phyloP scores from a whole-genome alignment of 768 basidiomycete species.

The Glaciozyma martinii region DNA sequence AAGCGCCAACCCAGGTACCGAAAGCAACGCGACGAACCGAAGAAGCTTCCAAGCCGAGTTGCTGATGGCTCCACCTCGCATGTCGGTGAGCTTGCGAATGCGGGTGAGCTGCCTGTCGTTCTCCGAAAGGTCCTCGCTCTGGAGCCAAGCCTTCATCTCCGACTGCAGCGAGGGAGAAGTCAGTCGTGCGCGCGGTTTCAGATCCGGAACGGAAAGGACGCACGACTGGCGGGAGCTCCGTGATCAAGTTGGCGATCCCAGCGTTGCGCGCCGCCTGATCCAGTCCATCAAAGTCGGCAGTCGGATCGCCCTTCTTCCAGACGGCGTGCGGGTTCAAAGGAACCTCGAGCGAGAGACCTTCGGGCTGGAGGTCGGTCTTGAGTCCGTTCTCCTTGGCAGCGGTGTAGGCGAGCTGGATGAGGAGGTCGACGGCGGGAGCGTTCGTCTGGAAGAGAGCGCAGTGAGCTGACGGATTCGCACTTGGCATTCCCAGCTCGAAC shows the following conservation, averaged over 20 bases:
- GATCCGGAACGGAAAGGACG: conserved; percentile 44
- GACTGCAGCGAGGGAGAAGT: neutral
- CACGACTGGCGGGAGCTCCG: conserved; percentile 35
- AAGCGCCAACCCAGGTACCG: neutral
- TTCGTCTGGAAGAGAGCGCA: conserved; percentile 44
- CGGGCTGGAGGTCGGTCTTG: conserved; percentile 54
- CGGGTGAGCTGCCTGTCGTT: conserved; percentile 49
- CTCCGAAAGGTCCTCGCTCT: conserved; percentile 33
- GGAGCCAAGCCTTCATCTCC: conserved; percentile 51
- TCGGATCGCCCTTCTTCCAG: neutral
- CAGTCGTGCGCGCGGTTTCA: conserved; percentile 38
- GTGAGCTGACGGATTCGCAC: too few species aligned
- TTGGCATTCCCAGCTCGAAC: too few species aligned
- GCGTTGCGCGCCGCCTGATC: neutral
- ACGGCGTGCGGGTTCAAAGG: conserved; percentile 35
- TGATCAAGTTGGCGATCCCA: conserved; percentile 19
- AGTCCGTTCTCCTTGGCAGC: conserved; percentile 52
- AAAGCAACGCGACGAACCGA: conserved; percentile 46
- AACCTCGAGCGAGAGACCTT: conserved; percentile 51
- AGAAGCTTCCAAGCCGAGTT: conserved; percentile 60
- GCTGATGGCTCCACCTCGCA: conserved; percentile 47
- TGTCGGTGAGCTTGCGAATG: conserved; percentile 50
- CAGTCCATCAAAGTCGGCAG: conserved; percentile 19
- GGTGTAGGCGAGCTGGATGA: conserved; percentile 55
- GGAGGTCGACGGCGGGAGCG: conserved; percentile 56